These are phyloP conservation scores for Myriosclerotinia duriaeana DNA, from an alignment of 2,329 filamentous ascomycete genomes.

Conservation along the genomic window DNA sequence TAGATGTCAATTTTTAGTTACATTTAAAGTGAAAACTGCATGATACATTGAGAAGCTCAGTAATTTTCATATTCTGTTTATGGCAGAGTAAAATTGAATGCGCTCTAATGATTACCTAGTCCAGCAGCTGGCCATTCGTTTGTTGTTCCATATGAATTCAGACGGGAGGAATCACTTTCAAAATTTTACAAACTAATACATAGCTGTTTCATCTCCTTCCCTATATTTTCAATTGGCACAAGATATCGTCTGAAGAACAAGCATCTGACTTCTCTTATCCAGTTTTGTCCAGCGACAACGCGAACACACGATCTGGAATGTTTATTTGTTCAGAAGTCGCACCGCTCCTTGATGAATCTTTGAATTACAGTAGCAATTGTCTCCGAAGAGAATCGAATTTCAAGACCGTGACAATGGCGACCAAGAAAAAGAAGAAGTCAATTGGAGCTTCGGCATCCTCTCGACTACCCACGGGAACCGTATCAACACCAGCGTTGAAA, in stretches of 20 bases:
- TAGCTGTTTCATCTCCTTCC: too few relatives aligned
- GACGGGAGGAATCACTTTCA: background rate
- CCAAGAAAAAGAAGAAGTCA: conserved; percentile 13
- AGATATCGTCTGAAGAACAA: background rate
- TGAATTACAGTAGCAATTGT: background rate
- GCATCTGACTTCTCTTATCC: background rate
- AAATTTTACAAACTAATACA: too few relatives aligned
- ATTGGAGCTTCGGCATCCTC: background rate
- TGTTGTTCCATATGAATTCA: background rate
- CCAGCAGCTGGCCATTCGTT: too few relatives aligned
- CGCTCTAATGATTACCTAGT: too few relatives aligned
- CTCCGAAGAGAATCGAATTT: background rate
- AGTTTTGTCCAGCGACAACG: background rate
- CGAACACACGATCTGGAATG: background rate
- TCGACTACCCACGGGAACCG: background rate
- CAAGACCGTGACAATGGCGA: background rate
- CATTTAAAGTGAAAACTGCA: too few relatives aligned
- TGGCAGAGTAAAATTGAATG: too few relatives aligned
- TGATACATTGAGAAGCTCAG: too few relatives aligned
- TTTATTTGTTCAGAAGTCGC: too few relatives aligned
- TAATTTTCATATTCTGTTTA: too few relatives aligned
- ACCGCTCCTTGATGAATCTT: background rate
- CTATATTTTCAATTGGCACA: background rate
- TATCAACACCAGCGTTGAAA: background rate
- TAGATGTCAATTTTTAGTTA: too few relatives aligned